A percentile compares a stretch with the other conserved stretches of the same genome.
Conservation (phyloP, 2,329 filamentous ascomycete species). For the Aspergillus tubingensis region DNA sequence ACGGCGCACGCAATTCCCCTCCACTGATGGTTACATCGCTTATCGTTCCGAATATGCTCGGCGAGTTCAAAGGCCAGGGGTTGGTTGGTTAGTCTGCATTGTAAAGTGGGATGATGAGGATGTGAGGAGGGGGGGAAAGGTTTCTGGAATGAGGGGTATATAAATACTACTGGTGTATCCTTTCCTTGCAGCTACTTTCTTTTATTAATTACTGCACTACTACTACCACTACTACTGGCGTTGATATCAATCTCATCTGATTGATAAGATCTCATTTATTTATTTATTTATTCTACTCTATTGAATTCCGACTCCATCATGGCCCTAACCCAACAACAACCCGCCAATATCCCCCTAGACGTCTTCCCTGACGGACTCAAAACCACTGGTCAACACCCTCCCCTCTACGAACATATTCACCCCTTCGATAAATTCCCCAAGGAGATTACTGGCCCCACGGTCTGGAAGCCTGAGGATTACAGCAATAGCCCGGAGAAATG, state of each 20-base stretch:
- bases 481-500: conserved; percentile 65
- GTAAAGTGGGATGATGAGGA: not conserved
- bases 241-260: not conserved
- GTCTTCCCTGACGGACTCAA: conserved; percentile 67
- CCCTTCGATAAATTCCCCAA: conserved; percentile 72
- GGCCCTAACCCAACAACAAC: conserved; percentile 43
- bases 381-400: conserved; percentile 71
- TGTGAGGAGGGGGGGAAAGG: not conserved
- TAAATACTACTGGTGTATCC: not conserved
- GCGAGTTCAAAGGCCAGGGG: not conserved
- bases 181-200: not conserved
- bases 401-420: conserved; percentile 64
- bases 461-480: conserved; percentile 71
- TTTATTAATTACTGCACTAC: not conserved
- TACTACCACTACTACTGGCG: not conserved
- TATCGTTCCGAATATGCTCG: not conserved
- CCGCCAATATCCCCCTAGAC: conserved; percentile 42
- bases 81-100: not conserved
- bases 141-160: not conserved
- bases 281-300: not conserved
- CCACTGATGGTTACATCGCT: conserved; percentile 6
- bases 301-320: not conserved
- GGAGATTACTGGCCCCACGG: conserved; percentile 69
- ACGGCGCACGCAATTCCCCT: conserved; percentile 2
- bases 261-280: not conserved